Conservation (phyloP, 2,329 filamentous ascomycete genomes). For the Penicillium griseofulvum region DNA sequence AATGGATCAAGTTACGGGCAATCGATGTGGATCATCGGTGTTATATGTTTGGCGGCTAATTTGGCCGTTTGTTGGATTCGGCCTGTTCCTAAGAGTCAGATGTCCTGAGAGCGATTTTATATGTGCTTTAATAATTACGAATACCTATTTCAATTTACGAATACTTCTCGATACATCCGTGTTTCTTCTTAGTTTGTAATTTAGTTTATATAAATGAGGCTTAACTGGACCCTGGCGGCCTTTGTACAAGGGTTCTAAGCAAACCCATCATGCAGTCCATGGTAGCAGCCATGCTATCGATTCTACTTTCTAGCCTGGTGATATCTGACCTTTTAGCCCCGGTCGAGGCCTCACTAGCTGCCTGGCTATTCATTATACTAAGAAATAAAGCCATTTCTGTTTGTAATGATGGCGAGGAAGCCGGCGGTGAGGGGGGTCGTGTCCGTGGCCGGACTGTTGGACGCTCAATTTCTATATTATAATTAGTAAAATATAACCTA, state of each 20-base stretch:
- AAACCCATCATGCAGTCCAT: neutral
- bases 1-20: slow-evolving; percentile 64
- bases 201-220: neutral
- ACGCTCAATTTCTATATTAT: neutral
- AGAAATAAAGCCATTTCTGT: neutral
- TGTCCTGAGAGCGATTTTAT: slow-evolving; percentile 20
- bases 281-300: neutral
- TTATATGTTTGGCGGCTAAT: slow-evolving; percentile 69
- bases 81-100: slow-evolving; percentile 55
- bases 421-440: neutral
- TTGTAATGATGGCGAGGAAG: neutral
- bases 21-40: slow-evolving; percentile 78
- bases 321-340: neutral
- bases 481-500: neutral
- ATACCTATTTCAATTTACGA: neutral
- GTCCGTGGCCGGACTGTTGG: neutral
- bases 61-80: slow-evolving; percentile 63
- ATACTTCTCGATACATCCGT: neutral
- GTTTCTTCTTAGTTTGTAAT: neutral
- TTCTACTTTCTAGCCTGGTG: neutral
- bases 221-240: neutral
- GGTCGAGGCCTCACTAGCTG: neutral
- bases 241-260: neutral
- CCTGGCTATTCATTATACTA: neutral
- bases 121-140: neutral